phyloP scores from a whole-genome alignment of 192 early-diverging fungal species.

The Linnemannia exigua region DNA sequence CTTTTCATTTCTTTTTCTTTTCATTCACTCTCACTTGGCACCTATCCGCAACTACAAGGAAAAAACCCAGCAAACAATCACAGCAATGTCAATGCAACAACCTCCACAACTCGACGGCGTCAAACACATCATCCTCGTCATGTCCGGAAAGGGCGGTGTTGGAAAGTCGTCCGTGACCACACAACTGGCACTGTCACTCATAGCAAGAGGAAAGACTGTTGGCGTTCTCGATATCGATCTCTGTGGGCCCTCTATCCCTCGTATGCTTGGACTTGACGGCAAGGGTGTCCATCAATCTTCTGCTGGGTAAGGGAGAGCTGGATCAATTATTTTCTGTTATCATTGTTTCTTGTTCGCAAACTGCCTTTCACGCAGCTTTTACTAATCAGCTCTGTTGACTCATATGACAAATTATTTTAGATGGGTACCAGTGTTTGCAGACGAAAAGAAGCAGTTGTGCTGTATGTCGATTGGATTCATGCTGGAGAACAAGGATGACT shows the following conservation, averaged over 20 bases:
- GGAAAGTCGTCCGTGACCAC: slow-evolving; percentile 96
- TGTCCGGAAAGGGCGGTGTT: slow-evolving; percentile 98
- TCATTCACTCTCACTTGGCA: background rate
- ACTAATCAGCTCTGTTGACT: background rate
- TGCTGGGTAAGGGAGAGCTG: slow-evolving; percentile 73
- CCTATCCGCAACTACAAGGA: background rate
- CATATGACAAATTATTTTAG: slow-evolving; percentile 39
- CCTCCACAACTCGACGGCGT: slow-evolving; percentile 57
- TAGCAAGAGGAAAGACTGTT: slow-evolving; percentile 75
- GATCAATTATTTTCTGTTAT: background rate
- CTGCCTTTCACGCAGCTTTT: background rate
- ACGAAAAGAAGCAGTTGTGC: slow-evolving; percentile 74
- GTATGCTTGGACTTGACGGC: slow-evolving; percentile 94
- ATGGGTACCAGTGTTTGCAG: slow-evolving; percentile 86
- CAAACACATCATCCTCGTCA: slow-evolving; percentile 91
- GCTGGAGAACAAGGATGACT: slow-evolving; percentile 87
- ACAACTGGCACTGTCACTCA: slow-evolving; percentile 82
- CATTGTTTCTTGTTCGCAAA: background rate
- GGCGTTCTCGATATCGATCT: slow-evolving; percentile 98
- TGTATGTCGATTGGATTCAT: slow-evolving; percentile 99
- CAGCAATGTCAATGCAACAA: slow-evolving; percentile 29
- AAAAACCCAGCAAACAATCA: background rate
- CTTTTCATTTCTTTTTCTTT: background rate
- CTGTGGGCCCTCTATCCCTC: slow-evolving; percentile 96
- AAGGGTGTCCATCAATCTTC: slow-evolving; percentile 92